Evolutionary conservation across 371 early-diverging fungal species (phyloP), one percentile per base, ranked within the genome.

Genomic region (Mucor sp.): DNA sequence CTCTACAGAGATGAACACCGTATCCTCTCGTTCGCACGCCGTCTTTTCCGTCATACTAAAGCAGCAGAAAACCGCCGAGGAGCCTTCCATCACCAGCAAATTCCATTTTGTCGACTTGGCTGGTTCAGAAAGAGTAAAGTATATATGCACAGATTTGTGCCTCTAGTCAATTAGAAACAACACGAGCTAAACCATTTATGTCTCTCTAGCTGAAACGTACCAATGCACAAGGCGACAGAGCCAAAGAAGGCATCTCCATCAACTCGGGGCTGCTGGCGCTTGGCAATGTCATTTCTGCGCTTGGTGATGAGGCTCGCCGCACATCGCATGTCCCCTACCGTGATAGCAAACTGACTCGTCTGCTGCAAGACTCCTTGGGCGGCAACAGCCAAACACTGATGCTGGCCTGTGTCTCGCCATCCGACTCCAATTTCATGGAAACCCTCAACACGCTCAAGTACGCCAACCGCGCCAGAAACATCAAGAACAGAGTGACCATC

Each of bases 21-120:
- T 91, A 3, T 97, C 97, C 0, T 98, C 98, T n/a, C 89, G 99
- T 65, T 97, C 97, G 11, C 99, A 99, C 81, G 99, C 99, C 41
- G 97, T 99, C 39, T 99, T 98, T 79, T 91, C 95, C 14, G 89
- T 98, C n/a, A 89, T 85, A n/a, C 81, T 95, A 37, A 77, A 84
- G 43, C 91, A 90, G 66, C 75, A 80, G 43, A 78, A 79, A 62
- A 67, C 68, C 21, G 69, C 62, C 1, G 65, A 63, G 33, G 75
- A 69, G 25, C 64, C 71, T 15, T 71, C 72, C 9, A 37, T 79
- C 32, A 74, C 79, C 9, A 75, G 83, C 44, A 97, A 96, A 76
- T 93, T 96, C 63, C 93, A 95, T 68, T 98, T 99, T 87, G 98
- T 99, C 50, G 99, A 99, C 80, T 81, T 99, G 67, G 99, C 99